Percentiles rank a stretch among this genome's conserved stretches.
phyloP scores from a whole-genome alignment of 192 early-diverging fungal species.

The Podila epicladia region DNA sequence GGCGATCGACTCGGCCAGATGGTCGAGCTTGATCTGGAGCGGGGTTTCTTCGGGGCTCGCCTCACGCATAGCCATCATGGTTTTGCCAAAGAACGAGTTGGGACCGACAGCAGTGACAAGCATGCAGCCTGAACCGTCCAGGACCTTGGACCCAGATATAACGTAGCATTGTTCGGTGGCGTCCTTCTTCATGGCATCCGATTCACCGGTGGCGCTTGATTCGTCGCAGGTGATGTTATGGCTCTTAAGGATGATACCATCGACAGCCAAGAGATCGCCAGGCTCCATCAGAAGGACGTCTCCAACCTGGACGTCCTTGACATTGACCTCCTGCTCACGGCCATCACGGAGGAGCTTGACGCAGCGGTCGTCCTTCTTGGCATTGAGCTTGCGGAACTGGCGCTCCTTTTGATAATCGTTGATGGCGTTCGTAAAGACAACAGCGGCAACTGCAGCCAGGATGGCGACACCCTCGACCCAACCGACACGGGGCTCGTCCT shows the following conservation, averaged over 20 bases:
- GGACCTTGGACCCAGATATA: slow-evolving; percentile 90
- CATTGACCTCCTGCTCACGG: slow-evolving; percentile 74
- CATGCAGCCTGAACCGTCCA: slow-evolving; percentile 88
- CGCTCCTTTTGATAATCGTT: slow-evolving; percentile 93
- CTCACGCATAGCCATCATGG: slow-evolving; percentile 89
- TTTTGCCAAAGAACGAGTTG: slow-evolving; percentile 89
- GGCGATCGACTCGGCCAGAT: slow-evolving; percentile 93
- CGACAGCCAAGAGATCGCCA: slow-evolving; percentile 96
- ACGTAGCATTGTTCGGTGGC: slow-evolving; percentile 79
- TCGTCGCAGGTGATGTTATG: slow-evolving; percentile 92
- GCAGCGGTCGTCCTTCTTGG: slow-evolving; percentile 84
- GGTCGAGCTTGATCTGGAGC: slow-evolving; percentile 91
- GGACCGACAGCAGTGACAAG: slow-evolving; percentile 84
- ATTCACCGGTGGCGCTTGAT: slow-evolving; percentile 92
- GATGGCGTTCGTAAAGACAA: slow-evolving; percentile 89
- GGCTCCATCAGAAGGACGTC: slow-evolving; percentile 88
- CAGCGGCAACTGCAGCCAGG: slow-evolving; percentile 83
- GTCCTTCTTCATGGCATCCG: slow-evolving; percentile 84
- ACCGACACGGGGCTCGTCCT: slow-evolving; percentile 79
- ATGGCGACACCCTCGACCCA: slow-evolving; percentile 87
- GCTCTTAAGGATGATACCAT: slow-evolving; percentile 83
- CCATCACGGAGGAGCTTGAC: slow-evolving; percentile 84
- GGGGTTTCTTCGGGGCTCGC: slow-evolving; percentile 84
- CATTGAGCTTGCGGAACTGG: slow-evolving; percentile 89
- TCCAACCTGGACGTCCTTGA: slow-evolving; percentile 88